Evolutionary conservation across 257 asterid genomes (phyloP), one percentile per base, ranked within the genome.

Genomic region (Solanum chaucha): DNA sequence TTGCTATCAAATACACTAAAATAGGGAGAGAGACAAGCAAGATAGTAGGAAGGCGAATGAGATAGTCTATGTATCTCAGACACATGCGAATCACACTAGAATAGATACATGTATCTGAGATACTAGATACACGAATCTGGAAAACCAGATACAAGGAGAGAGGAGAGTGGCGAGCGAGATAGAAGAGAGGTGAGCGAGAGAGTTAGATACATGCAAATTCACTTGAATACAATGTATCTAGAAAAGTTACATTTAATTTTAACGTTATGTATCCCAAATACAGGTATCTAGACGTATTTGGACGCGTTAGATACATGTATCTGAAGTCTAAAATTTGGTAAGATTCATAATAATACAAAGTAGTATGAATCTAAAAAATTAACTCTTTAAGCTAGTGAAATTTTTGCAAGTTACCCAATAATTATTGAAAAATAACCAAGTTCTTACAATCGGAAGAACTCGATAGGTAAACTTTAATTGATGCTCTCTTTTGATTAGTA

Each of bases 381-480:
- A 19, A 55, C 64, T 17, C 0, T 17, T 17, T 32, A 17, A 55
- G 8, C n/a, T 51, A 55, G n/a, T 55, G 2, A 55, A 19, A 1
- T 55, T 55, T 55, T 19, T 19, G 24, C 6, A 55, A 55, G 64
- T 55, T 55, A 20, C 4, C 64, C 10, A 74, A 89, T 22, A 87
- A 89, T 86, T 91, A 89, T 20, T 92, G 94, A 94, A 96, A 92
- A 75, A 90, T 94, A 73, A 92, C 91, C 70, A 90, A 89, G 92
- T 91, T 94, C 88, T 87, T 93, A 48, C 95, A 86, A 67, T 72
- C 90, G 3, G 92, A 93, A 58, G 97, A 93, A 46, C 91, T 93
- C 41, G 94, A 91, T 46, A 83, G 96, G 95, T 92, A 90, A 26
- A 89, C 38, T 15, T 61, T 55, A 72, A 24, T 9, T 77, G 48